Evolutionary conservation across 768 basidiomycete genomes (phyloP).

Genomic region (Hericium coralloides): DNA sequence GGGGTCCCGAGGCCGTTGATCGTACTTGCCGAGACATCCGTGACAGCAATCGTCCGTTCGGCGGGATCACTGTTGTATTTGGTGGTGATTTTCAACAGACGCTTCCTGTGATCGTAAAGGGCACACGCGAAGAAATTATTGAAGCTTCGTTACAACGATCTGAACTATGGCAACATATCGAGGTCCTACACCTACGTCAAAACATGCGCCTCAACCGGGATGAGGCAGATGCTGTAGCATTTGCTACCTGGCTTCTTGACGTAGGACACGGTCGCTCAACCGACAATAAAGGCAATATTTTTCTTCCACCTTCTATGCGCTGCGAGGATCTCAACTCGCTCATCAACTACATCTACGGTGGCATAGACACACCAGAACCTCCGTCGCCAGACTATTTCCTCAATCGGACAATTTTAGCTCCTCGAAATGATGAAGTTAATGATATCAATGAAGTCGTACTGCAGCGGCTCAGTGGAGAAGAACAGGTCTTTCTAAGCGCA

Average conservation of each 20-base stretch:
- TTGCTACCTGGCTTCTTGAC: conserved; percentile 30
- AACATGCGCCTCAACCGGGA: conserved; percentile 37
- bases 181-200: conserved; percentile 23
- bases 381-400: conserved; percentile 25
- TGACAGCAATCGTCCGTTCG: conserved; percentile 25
- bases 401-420: conserved; percentile 26
- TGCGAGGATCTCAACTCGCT: too few relatives aligned
- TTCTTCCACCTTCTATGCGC: too few relatives aligned
- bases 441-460: conserved; percentile 21
- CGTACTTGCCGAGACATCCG: conserved; percentile 26
- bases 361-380: conserved; percentile 2
- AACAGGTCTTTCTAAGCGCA: conserved; percentile 12
- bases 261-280: conserved; percentile 28
- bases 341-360: conserved; percentile 21
- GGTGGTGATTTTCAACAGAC: conserved; percentile 42
- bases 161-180: conserved; percentile 27
- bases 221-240: conserved; percentile 18
- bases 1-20: conserved; percentile 33
- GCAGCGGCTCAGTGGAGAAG: conserved; percentile 13
- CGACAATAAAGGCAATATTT: too few relatives aligned
- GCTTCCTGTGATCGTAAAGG: conserved; percentile 33
- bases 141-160: conserved; percentile 27
- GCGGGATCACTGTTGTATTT: conserved; percentile 36
- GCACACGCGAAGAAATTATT: conserved; percentile 30
- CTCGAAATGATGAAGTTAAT: conserved; percentile 28